A percentile compares a stretch with the other conserved stretches of the same genome.
phyloP scores from a whole-genome alignment of 1,139 yeast genomes.

The Suhomyces maxii region DNA sequence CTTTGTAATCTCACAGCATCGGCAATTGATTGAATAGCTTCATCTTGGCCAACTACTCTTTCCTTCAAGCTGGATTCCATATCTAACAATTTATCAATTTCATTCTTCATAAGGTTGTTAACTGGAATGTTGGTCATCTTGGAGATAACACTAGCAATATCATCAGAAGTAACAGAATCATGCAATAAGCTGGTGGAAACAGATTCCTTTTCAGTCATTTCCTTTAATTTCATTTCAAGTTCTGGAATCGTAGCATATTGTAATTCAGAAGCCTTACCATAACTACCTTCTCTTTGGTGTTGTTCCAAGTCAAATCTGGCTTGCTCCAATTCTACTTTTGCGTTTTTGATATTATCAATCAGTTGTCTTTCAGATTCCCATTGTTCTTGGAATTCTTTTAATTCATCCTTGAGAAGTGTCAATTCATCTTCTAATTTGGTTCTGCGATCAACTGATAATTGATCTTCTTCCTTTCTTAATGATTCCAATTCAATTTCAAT shows the following conservation, averaged over 20 bases:
- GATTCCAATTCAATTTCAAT: constrained; percentile 94
- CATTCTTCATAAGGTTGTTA: constrained; percentile 89
- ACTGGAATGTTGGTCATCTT: constrained; percentile 97
- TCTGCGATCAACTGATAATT: constrained; percentile 74
- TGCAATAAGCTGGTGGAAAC: constrained; percentile 56
- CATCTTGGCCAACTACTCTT: constrained; percentile 93
- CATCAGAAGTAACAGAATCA: constrained; percentile 92
- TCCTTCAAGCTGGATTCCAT: constrained; percentile 80
- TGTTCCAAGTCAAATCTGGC: constrained; percentile 82
- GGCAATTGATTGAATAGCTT: constrained; percentile 83
- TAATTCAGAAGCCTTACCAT: constrained; percentile 83
- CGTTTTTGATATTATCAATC: constrained; percentile 72
- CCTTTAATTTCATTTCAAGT: constrained; percentile 58
- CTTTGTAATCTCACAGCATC: constrained; percentile 95
- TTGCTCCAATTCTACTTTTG: constrained; percentile 80
- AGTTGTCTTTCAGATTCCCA: constrained; percentile 84
- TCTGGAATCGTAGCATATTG: constrained; percentile 86
- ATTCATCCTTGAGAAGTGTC: constrained; percentile 60
- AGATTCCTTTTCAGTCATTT: constrained; percentile 46
- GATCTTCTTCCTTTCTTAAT: constrained; percentile 87
- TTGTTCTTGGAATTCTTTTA: constrained; percentile 66
- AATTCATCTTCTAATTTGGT: constrained; percentile 64
- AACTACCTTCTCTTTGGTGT: constrained; percentile 81
- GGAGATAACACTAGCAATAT: constrained; percentile 87
- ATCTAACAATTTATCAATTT: constrained; percentile 80